Conservation (phyloP, 2,329 filamentous ascomycete species). For the Sarocladium oryzae region DNA sequence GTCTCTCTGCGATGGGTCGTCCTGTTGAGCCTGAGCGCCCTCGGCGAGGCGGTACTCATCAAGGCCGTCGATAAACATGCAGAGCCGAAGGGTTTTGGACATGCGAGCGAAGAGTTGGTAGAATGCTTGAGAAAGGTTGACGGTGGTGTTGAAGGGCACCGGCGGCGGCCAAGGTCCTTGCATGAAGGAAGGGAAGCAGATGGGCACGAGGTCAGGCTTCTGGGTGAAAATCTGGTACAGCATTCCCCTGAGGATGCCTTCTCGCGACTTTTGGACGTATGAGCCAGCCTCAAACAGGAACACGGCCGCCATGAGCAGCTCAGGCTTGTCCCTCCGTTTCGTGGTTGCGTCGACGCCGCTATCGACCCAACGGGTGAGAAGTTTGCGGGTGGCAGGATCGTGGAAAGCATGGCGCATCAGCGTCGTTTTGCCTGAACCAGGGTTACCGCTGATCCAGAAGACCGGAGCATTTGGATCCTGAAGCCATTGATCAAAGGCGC, state of each 20-base stretch:
- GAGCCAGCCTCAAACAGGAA: slow-evolving; percentile 30
- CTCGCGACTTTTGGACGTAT: slow-evolving; percentile 24
- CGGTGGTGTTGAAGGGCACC: slow-evolving; percentile 8
- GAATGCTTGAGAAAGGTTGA: slow-evolving; percentile 7
- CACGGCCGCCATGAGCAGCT: slow-evolving; percentile 20
- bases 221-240: slow-evolving; percentile 21
- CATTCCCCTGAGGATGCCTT: slow-evolving; percentile 21
- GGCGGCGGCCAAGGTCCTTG: neutral
- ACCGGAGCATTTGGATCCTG: neutral
- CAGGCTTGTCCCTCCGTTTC: neutral
- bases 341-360: neutral
- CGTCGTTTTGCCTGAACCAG: slow-evolving; percentile 32
- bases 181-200: slow-evolving; percentile 7
- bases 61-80: slow-evolving; percentile 20
- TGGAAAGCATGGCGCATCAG: slow-evolving; percentile 29
- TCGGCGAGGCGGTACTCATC: slow-evolving; percentile 18
- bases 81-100: slow-evolving; percentile 4
- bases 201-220: slow-evolving; percentile 19
- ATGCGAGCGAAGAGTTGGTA: slow-evolving; percentile 8
- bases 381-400: slow-evolving; percentile 12
- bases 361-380: slow-evolving; percentile 23
- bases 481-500: slow-evolving; percentile 4
- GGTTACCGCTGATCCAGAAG: slow-evolving; percentile 16
- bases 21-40: slow-evolving; percentile 1
- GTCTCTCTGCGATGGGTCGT: slow-evolving; percentile 10